Percentiles rank a stretch among this genome's conserved stretches.
Evolutionary conservation across 345 rosid genomes (phyloP).

Genomic region (Chamaenerion angustifolium): DNA sequence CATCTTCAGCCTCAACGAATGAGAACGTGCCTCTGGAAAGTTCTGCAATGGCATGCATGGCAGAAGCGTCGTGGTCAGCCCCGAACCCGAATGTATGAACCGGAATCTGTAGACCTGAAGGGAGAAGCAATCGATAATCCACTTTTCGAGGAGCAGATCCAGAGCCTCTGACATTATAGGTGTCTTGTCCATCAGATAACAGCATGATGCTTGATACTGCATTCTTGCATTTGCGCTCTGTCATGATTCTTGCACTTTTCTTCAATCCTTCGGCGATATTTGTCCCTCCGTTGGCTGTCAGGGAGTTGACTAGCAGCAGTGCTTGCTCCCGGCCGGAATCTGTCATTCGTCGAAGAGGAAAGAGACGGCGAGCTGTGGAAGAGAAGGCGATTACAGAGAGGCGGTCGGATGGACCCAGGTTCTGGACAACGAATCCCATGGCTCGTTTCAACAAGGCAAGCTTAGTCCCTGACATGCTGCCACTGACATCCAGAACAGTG

Average conservation of each 20-base stretch:
- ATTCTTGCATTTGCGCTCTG: conserved; percentile 74
- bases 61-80: conserved; percentile 13
- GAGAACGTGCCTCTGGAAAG: too few relatives aligned
- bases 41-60: neutral
- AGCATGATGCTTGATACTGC: conserved; percentile 43
- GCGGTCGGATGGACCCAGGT: conserved; percentile 47
- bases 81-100: conserved; percentile 46
- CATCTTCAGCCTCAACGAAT: too few relatives aligned
- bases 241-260: conserved; percentile 74
- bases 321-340: conserved; percentile 54
- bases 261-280: conserved; percentile 61
- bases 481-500: conserved; percentile 51
- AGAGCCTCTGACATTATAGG: conserved; percentile 12
- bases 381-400: conserved; percentile 75
- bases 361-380: conserved; percentile 47
- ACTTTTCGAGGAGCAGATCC: conserved; percentile 11
- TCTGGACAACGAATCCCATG: conserved; percentile 45
- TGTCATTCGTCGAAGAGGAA: conserved; percentile 64
- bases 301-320: conserved; percentile 48
- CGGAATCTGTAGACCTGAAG: conserved; percentile 46
- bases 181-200: conserved; percentile 43
- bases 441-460: conserved; percentile 48
- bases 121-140: conserved; percentile 22
- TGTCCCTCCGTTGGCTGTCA: conserved; percentile 41
- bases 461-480: conserved; percentile 27